Evolutionary conservation across 1,139 yeast species (phyloP).

Genomic region (Suhomyces bolitotheri): DNA sequence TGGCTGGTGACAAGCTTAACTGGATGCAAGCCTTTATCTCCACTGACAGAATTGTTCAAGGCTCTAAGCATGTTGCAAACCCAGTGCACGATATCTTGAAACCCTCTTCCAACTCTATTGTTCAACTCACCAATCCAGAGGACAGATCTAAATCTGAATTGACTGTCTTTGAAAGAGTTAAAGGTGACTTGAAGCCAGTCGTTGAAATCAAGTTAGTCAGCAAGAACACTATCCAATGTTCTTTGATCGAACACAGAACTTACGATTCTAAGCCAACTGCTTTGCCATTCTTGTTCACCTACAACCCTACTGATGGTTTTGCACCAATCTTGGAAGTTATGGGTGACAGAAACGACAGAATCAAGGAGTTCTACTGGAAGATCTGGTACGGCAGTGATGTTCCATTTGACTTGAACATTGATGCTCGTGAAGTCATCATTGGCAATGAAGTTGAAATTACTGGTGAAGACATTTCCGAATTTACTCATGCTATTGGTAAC

Average conservation of each 20-base stretch:
- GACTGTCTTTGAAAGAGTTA: conserved; percentile 66
- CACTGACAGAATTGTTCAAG: conserved; percentile 81
- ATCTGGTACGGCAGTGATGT: conserved; percentile 82
- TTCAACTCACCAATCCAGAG: conserved; percentile 57
- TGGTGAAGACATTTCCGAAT: conserved; percentile 80
- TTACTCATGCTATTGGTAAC: conserved; percentile 96
- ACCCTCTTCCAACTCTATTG: conserved; percentile 66
- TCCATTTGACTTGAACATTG: conserved; percentile 61
- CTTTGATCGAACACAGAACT: conserved; percentile 86
- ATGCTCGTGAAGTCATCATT: conserved; percentile 66
- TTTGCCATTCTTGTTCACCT: conserved; percentile 75
- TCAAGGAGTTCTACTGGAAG: conserved; percentile 96
- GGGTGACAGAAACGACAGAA: conserved; percentile 88
- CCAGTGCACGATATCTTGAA: conserved; percentile 78
- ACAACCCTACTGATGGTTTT: conserved; percentile 83
- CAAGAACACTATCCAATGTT: conserved; percentile 58
- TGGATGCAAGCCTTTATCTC: conserved; percentile 94
- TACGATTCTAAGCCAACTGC: conserved; percentile 73
- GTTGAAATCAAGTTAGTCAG: conserved; percentile 57
- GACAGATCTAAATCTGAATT: conserved; percentile 58
- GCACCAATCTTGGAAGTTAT: conserved; percentile 92
- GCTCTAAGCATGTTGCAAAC: conserved; percentile 72
- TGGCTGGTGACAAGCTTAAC: conserved; percentile 76
- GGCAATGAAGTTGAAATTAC: conserved; percentile 74
- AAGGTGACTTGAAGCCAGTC: conserved; percentile 71